Evolutionary conservation across 768 basidiomycete species (phyloP).

Genomic region (Tephrocybe sp.): DNA sequence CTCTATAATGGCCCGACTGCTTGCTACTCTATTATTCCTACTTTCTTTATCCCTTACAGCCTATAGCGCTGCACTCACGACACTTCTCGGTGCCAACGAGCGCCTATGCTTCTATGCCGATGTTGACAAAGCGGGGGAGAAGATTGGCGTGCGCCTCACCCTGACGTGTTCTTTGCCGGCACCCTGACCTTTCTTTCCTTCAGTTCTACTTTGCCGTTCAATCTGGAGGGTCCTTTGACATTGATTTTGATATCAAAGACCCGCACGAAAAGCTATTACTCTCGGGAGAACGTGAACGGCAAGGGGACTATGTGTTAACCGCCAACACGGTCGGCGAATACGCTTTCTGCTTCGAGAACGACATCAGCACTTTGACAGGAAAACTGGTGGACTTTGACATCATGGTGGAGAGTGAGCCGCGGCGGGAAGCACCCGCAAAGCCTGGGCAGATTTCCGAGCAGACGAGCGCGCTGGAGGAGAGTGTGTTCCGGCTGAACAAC

Average conservation of each 20-base stretch:
- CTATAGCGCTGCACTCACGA: slow-evolving; percentile 73
- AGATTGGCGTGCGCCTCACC: slow-evolving; percentile 71
- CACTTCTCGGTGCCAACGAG: slow-evolving; percentile 75
- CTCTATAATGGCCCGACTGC: slow-evolving; percentile 8
- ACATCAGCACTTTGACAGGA: slow-evolving; percentile 92
- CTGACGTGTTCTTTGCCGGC: not conserved
- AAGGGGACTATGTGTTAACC: slow-evolving; percentile 97
- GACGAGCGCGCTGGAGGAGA: slow-evolving; percentile 92
- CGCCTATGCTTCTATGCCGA: slow-evolving; percentile 93
- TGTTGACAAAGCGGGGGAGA: slow-evolving; percentile 94
- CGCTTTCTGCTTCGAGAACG: slow-evolving; percentile 97
- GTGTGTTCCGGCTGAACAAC: slow-evolving; percentile 86
- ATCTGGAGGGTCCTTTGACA: slow-evolving; percentile 96
- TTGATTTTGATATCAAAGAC: slow-evolving; percentile 92
- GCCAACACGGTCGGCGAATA: slow-evolving; percentile 91
- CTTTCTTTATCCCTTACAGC: slow-evolving; percentile 36
- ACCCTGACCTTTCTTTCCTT: slow-evolving; percentile 15
- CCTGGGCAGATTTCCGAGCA: slow-evolving; percentile 89
- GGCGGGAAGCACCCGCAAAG: slow-evolving; percentile 86
- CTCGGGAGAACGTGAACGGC: slow-evolving; percentile 85
- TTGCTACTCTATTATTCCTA: slow-evolving; percentile 30
- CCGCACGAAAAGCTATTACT: slow-evolving; percentile 87
- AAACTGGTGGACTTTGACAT: slow-evolving; percentile 96
- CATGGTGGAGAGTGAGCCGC: slow-evolving; percentile 97
- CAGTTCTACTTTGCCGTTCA: slow-evolving; percentile 99